Evolutionary conservation across 805 yeast species (phyloP).

Genomic region (Ogataea nakhonphanomensis): DNA sequence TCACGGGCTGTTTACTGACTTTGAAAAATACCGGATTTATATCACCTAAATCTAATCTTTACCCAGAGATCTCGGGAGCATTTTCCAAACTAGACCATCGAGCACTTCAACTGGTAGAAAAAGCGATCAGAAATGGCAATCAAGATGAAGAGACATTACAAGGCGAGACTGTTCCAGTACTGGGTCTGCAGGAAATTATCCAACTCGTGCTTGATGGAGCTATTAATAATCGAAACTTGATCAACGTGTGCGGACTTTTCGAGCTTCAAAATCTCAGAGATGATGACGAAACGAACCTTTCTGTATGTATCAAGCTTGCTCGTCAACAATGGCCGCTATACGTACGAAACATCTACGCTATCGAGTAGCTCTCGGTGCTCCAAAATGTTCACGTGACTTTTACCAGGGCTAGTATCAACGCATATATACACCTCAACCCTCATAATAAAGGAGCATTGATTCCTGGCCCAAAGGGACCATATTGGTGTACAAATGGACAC

Average conservation of each 20-base stretch:
- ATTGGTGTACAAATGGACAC: too few species aligned
- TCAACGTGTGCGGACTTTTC: constrained; percentile 31
- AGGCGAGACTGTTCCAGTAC: too few species aligned
- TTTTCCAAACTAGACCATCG: constrained; percentile 3
- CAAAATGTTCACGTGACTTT: constrained; percentile 2
- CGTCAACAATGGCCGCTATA: constrained; percentile 25
- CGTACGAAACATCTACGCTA: constrained; percentile 32
- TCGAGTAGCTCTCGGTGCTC: constrained; percentile 23
- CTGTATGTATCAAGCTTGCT: constrained; percentile 12
- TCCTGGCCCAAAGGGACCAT: too few species aligned
- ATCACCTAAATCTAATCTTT: constrained; percentile 10
- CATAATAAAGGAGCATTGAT: neutral
- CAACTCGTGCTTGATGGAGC: constrained; percentile 24
- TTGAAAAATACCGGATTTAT: constrained; percentile 13
- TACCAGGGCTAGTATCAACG: neutral
- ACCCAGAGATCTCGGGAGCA: constrained; percentile 8
- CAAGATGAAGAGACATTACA: too few species aligned
- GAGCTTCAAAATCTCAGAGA: neutral
- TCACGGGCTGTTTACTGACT: constrained; percentile 19
- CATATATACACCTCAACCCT: constrained; percentile 4
- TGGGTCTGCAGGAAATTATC: constrained; percentile 22
- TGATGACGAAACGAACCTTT: constrained; percentile 2
- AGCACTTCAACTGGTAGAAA: constrained; percentile 4
- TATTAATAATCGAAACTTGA: constrained; percentile 35
- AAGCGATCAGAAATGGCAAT: too few species aligned